phyloP scores from a whole-genome alignment of 371 early-diverging fungal genomes.

The Lichtheimia corymbifera region DNA sequence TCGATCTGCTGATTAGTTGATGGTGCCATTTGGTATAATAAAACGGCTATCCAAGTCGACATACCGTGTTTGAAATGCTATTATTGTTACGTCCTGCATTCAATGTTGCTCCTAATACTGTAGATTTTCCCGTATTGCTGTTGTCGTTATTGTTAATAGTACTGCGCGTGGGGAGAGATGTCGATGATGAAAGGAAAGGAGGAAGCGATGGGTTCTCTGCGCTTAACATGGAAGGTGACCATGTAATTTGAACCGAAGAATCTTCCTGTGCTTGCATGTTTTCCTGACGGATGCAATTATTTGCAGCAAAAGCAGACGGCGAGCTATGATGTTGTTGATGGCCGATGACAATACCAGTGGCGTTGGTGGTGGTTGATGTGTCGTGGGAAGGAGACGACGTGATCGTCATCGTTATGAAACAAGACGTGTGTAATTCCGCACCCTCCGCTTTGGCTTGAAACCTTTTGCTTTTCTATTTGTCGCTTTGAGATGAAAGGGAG shows the following conservation, averaged over 20 bases:
- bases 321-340: neutral
- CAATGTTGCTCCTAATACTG: too few species aligned
- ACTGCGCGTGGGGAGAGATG: neutral
- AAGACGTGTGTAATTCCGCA: neutral
- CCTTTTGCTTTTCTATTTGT: neutral
- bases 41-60: too few species aligned
- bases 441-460: neutral
- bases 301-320: neutral
- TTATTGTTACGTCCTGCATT: too few species aligned
- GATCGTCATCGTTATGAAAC: constrained; percentile 12
- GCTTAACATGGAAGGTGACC: constrained; percentile 11
- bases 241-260: constrained; percentile 8
- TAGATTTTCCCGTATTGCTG: too few species aligned
- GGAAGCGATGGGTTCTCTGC: neutral
- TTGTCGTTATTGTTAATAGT: too few species aligned
- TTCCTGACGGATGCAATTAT: neutral
- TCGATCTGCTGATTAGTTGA: too few species aligned
- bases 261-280: neutral
- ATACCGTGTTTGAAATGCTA: too few species aligned
- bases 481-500: neutral
- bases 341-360: neutral
- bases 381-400: constrained; percentile 8
- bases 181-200: constrained; percentile 7
- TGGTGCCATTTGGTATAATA: too few species aligned
- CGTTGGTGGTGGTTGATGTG: neutral